Base-by-base conservation (phyloP, 2,329 filamentous ascomycete species). In the Aureobasidium sp. region DNA sequence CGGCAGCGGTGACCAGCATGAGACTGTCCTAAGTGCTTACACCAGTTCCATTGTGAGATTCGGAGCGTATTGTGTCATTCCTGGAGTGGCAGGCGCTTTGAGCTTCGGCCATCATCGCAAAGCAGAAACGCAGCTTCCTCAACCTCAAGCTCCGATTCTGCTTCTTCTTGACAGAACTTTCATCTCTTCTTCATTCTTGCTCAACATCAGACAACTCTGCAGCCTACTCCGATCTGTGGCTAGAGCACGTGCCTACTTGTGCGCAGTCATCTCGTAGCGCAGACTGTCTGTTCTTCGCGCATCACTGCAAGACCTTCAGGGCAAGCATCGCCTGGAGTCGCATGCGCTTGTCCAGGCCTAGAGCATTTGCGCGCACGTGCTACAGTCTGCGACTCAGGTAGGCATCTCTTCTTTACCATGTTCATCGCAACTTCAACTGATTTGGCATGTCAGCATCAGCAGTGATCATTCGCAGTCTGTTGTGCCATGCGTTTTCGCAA, bases 81-180 rank as follows among this genome's bases (percentile, higher is more conserved):
- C 23, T 27, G 12, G 13, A 13, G 13, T 26, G 46, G 10, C 1
- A 34, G 46, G 27, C 17, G 27, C 17, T 17, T 34, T 50, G 46
- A 50, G 46, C 46, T 50, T 50, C 46, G 29, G 27, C 46, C 46
- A 50, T 50, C 46, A 50, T 50, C 46, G 46, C 46, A 50, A 34
- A 50, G 46, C 17, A 32, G 29, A 27, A 8, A 34, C 46, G 29
- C 29, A 50, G 27, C 29, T 50, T 50, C 27, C 27, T 50, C 46
- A 50, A 17, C 46, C 26, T 34, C 17, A 9, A 50, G 17, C 26
- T 47, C 8, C 20, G 41, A 23, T 23, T 20, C 12, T 47, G 44
- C 46, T 50, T 34, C 8, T 29, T 20, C 15, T 20, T 20, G 9
- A 34, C 46, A 32, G 8, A 12, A 20, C 27, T 13, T 34, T 20